phyloP scores from a whole-genome alignment of 2,329 filamentous ascomycete genomes.

The Trichoderma lentiforme region DNA sequence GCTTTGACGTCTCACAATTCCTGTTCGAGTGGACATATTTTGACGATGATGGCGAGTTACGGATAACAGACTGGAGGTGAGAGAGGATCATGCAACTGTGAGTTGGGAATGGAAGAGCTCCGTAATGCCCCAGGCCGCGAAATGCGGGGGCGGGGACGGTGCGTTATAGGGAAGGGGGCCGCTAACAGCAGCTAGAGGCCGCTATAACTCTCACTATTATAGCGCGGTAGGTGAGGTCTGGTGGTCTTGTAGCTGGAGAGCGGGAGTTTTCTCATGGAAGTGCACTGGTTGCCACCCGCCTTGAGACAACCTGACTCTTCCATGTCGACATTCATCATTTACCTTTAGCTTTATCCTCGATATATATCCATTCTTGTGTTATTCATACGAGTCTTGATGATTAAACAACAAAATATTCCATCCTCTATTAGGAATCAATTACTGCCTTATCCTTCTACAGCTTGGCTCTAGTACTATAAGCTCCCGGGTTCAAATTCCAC shows the following conservation, averaged over 20 bases:
- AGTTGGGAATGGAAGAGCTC: neutral
- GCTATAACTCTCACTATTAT: neutral
- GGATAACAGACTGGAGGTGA: too few species aligned
- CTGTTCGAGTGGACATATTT: neutral
- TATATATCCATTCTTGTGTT: too few species aligned
- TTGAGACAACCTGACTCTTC: too few species aligned
- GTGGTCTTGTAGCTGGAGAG: too few species aligned
- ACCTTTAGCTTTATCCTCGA: neutral
- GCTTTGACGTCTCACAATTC: neutral
- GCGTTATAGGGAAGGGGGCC: neutral
- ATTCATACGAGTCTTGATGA: too few species aligned
- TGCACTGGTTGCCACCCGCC: too few species aligned
- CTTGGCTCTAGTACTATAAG: neutral
- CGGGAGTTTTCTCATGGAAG: too few species aligned
- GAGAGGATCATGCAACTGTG: neutral
- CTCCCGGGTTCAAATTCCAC: neutral
- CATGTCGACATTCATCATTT: neutral
- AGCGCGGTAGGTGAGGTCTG: neutral
- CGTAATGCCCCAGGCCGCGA: neutral
- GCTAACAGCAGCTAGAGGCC: neutral
- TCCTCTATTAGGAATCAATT: too few species aligned
- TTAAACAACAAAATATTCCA: too few species aligned
- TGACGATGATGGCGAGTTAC: neutral
- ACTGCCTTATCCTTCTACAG: neutral
- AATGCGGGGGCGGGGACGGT: neutral